Conservation (phyloP, 2,329 filamentous ascomycete genomes). For the Trichoderma sp. region DNA sequence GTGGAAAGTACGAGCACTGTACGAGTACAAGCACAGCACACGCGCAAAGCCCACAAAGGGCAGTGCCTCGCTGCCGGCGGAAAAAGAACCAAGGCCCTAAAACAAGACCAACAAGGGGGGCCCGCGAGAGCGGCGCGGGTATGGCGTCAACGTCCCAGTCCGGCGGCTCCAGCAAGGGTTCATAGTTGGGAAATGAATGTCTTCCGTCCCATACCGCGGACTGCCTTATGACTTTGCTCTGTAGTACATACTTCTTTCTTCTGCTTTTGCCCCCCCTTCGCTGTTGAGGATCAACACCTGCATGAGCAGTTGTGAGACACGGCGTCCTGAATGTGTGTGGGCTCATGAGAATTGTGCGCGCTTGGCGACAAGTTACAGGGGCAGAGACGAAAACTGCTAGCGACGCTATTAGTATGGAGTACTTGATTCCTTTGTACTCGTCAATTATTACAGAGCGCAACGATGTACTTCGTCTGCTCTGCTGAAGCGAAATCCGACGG, state of each 20-base stretch:
- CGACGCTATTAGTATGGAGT: background rate
- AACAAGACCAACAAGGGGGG: conserved; percentile 15
- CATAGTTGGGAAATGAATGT: conserved; percentile 1
- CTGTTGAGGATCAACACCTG: background rate
- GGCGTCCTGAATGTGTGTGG: conserved; percentile 8
- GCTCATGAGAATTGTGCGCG: conserved; percentile 1
- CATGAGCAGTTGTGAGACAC: conserved; percentile 10
- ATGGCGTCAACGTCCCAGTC: conserved; percentile 22
- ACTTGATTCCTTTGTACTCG: background rate
- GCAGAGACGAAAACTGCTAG: background rate
- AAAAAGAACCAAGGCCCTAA: background rate
- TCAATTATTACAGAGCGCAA: background rate
- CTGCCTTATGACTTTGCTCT: background rate
- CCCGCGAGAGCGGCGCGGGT: conserved; percentile 16
- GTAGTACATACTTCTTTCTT: background rate
- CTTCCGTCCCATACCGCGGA: background rate
- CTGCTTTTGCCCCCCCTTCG: background rate
- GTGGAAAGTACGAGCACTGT: background rate
- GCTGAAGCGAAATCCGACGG: conserved; percentile 19
- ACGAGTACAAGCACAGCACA: background rate
- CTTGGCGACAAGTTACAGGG: conserved; percentile 16
- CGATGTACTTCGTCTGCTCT: background rate
- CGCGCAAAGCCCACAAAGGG: background rate
- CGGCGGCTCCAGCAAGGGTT: conserved; percentile 17
- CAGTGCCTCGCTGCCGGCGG: background rate